Evolutionary conservation across 1,284 basidiomycete genomes (phyloP), one percentile per base, ranked within the genome.

Genomic region (Vanrija sp.): DNA sequence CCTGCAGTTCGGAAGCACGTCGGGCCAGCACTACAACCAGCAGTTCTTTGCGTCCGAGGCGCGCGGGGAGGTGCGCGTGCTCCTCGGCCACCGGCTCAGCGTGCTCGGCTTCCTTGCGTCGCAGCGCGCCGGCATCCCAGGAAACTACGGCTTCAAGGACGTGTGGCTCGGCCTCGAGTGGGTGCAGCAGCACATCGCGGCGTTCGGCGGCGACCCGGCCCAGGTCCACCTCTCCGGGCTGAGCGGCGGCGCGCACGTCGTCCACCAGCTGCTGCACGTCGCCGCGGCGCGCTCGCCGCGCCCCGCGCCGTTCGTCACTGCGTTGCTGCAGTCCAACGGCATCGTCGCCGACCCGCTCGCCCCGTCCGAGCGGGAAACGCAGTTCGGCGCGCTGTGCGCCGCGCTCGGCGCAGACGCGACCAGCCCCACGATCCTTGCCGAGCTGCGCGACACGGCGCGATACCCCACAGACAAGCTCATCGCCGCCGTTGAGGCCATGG

Each of bases 91-190:
- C 44, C 55, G 57, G 49, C 34, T 71, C 2, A 87, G 86, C 0
- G 86, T 81, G 6, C 86, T 88, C 63, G 87, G 87, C 0, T 89
- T 87, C 67, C 74, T 89, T 10, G 86, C 86, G 0, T 81, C 80
- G 57, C 83, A 85, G 50, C 66, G 80, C 49, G 85, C 61, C 0
- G 68, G 74, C 38, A 67, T 89, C 38, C 76, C 78, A 10, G 87
- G 87, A 2, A 89, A 89, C 66, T 71, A 52, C 86, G 87, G 88
- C 0, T 89, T 89, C 78, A 88, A 88, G 73, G 88, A 89, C 67
- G 86, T 84, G 57, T 87, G 86, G 86, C 57, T 83, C 10, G 83
- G 82, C 0, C 66, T 85, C 14, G 74, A 81, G 65, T 86, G 84
- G 85, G 77, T 87, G 14, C 79, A 75, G 45, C 76, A 79, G 1